A percentile compares a stretch with the other conserved stretches of the same genome.
phyloP scores from a whole-genome alignment of 2,329 filamentous ascomycete genomes.

The Cryphonectria japonica region DNA sequence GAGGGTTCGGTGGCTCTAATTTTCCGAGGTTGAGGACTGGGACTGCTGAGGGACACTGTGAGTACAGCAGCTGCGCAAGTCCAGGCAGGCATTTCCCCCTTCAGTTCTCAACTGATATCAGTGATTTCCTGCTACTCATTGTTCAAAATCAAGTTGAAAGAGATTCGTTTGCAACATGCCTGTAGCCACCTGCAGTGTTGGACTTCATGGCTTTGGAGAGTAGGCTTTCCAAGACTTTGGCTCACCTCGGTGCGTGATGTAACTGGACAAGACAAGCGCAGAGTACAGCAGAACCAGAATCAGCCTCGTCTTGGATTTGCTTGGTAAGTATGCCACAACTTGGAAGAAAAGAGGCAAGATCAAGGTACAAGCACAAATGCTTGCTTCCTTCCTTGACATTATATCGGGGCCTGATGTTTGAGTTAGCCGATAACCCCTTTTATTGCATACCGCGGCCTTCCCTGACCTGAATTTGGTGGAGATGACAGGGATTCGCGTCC shows the following conservation, averaged over 20 bases:
- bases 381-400: not conserved
- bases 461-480: not conserved
- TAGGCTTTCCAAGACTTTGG: not conserved
- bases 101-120: not conserved
- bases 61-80: not conserved
- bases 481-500: slow-evolving; percentile 27
- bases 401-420: slow-evolving; percentile 9
- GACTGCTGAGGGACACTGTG: not conserved
- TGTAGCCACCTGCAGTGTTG: not conserved
- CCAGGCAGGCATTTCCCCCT: not conserved
- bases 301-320: no score
- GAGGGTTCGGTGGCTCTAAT: not conserved
- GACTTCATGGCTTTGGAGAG: not conserved
- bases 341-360: not conserved
- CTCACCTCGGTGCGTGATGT: not conserved
- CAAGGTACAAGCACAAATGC: not conserved
- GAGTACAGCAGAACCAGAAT: not conserved
- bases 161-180: not conserved
- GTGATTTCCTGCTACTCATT: not conserved
- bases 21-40: not conserved
- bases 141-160: not conserved
- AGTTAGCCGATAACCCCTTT: slow-evolving; percentile 22
- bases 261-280: not conserved
- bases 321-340: not conserved
- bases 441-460: slow-evolving; percentile 7